Percentiles rank a stretch among this genome's conserved stretches.
Evolutionary conservation across 176 grass and related monocot species (phyloP).

Genomic region (Eleusine indica): DNA sequence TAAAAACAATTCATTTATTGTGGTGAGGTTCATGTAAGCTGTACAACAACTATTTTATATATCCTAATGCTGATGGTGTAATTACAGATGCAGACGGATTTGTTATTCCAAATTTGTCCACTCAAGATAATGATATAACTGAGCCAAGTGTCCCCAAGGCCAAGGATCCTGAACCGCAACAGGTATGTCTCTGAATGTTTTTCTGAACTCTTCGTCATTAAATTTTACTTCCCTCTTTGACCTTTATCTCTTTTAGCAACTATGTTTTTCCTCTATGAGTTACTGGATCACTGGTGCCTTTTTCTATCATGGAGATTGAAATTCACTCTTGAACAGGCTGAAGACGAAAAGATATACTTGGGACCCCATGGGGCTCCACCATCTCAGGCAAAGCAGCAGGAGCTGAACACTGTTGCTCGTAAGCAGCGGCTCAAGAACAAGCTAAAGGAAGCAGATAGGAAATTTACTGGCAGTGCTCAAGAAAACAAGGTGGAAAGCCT

Average conservation of each 20-base stretch:
- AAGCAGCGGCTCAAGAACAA: conserved; percentile 85
- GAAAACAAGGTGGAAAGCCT: conserved; percentile 82
- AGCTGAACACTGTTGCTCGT: conserved; percentile 48
- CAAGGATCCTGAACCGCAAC: conserved; percentile 48
- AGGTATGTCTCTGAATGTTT: conserved; percentile 39
- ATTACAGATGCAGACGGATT: conserved; percentile 81
- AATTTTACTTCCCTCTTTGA: conserved; percentile 6
- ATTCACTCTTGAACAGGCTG: conserved; percentile 43
- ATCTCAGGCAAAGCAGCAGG: conserved; percentile 63
- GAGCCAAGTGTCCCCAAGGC: conserved; percentile 32
- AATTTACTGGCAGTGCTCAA: conserved; percentile 46
- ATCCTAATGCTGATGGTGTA: conserved; percentile 10
- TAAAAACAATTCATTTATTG: not conserved
- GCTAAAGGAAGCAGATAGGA: conserved; percentile 82
- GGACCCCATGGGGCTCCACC: conserved; percentile 65
- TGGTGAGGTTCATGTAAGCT: not conserved
- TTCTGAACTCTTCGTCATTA: not conserved
- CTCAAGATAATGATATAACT: conserved; percentile 49
- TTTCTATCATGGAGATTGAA: conserved; percentile 19
- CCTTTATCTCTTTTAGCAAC: not conserved
- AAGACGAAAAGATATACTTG: conserved; percentile 77
- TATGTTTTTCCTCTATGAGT: not conserved
- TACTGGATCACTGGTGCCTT: not conserved
- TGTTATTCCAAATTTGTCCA: conserved; percentile 73
- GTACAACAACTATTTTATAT: not conserved